Percentiles rank a stretch among this genome's conserved stretches.
phyloP scores from a whole-genome alignment of 345 rosid species.

The Acer saccharum region DNA sequence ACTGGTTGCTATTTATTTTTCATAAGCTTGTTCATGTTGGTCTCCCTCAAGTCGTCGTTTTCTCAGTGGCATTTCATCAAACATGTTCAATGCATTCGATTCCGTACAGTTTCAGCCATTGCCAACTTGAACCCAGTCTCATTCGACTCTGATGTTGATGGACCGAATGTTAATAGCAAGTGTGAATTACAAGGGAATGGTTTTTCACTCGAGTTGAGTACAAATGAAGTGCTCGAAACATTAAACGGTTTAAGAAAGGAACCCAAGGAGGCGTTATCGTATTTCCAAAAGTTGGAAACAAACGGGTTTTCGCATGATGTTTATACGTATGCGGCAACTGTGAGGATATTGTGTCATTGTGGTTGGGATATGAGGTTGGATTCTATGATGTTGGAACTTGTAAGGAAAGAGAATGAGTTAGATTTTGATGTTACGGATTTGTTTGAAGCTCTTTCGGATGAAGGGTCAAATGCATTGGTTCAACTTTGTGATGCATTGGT shows the following conservation, averaged over 20 bases:
- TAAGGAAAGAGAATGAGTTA: constrained; percentile 28
- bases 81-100: constrained; percentile 22
- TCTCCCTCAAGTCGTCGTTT: constrained; percentile 18
- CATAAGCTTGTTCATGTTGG: constrained; percentile 23
- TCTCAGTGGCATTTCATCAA: constrained; percentile 18
- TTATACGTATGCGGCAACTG: constrained; percentile 45
- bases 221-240: constrained; percentile 30
- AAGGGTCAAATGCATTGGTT: constrained; percentile 26
- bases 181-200: constrained; percentile 10
- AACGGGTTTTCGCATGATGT: constrained; percentile 42
- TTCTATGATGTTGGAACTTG: constrained; percentile 44
- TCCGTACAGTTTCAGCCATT: constrained; percentile 30
- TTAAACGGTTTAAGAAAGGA: constrained; percentile 40
- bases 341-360: constrained; percentile 42
- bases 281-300: constrained; percentile 39
- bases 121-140: constrained; percentile 25
- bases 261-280: constrained; percentile 49
- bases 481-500: constrained; percentile 48
- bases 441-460: constrained; percentile 38
- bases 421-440: constrained; percentile 44
- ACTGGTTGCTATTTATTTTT: too few relatives aligned
- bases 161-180: constrained; percentile 6
- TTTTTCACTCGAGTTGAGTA: constrained; percentile 29
- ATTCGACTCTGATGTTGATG: constrained; percentile 24
- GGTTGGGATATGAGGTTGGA: constrained; percentile 48